phyloP scores from a whole-genome alignment of 345 rosid species.

The Euphorbia lathyris region DNA sequence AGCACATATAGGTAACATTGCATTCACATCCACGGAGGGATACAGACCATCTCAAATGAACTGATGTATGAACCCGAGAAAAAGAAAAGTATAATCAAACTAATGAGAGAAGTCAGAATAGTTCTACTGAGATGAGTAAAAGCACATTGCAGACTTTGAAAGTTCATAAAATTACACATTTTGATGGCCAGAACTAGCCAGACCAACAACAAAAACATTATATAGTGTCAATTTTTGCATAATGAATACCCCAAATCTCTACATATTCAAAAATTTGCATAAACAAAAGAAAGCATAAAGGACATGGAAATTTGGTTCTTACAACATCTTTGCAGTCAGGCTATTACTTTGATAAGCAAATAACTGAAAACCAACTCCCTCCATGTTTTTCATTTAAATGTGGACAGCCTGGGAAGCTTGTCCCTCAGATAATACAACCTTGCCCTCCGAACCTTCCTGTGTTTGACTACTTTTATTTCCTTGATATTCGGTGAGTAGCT shows the following conservation, averaged over 20 bases:
- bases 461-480: conserved; percentile 62
- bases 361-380: neutral
- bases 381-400: conserved; percentile 56
- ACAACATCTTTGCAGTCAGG: conserved; percentile 11
- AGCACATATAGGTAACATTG: neutral
- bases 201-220: conserved; percentile 1
- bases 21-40: neutral
- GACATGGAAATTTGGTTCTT: conserved; percentile 14
- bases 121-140: neutral
- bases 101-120: neutral
- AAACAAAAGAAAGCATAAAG: neutral
- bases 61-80: no score
- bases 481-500: conserved; percentile 80
- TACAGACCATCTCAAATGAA: neutral
- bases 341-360: neutral
- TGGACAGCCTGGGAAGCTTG: conserved; percentile 87
- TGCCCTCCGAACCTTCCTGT: conserved; percentile 85
- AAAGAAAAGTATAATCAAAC: neutral
- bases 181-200: conserved; percentile 7
- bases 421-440: conserved; percentile 80
- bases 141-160: neutral
- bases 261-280: conserved; percentile 11
- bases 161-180: neutral
- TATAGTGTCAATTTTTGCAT: conserved; percentile 2
- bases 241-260: conserved; percentile 6